Base-by-base conservation (phyloP, 2,329 filamentous ascomycete species). In the Paramyrothecium roridum region DNA sequence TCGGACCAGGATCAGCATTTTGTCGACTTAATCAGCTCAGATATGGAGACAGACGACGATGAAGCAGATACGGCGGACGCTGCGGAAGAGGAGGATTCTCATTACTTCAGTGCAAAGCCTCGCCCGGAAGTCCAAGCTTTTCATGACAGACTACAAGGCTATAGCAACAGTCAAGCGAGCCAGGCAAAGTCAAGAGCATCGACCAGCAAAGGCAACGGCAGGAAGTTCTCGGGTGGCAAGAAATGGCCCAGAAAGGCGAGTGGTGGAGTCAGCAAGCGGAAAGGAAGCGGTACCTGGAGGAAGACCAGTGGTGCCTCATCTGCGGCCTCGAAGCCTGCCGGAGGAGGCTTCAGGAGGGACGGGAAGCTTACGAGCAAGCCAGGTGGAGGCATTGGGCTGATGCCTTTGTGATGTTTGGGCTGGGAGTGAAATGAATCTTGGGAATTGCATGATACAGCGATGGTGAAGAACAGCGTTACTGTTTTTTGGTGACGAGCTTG, bases 1-100 rank as follows among this genome's bases (percentile, higher is more conserved):
- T 33, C 49, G n/a, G 52, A 56, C 26, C 54, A 56, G 22, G 61
- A 60, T 49, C 64, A 70, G 54, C 76, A 80, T 21, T 69, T 85
- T 26, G 82, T 86, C 26, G 80, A 86, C 59, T 72, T 87, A 22
- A 78, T 84, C 57, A 80, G 77, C 60, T 77, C 76, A 3, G 77
- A 74, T 22, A 58, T 70, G 19, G 73, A 73, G 30, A 60, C 67
- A 52, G 70, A 76, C 17, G 68, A 76, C 19, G 70, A 73, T 2
- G 72, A 71, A 3, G 65, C 69, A 3, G 69, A 67, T 3, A 68
- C 73, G 21, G 71, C 73, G 2, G 72, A 70, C 12, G 37, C 37
- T 17, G 13, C 37, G 16, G 70, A 70, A 1, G 72, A 72, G 17
- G 72, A 75, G 53, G 64, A 73, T 26, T 84, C 81, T 2, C 76